These are phyloP conservation scores for Corinectria fuckeliana DNA, from an alignment of 2,329 filamentous ascomycete species.

Conservation along the genomic window DNA sequence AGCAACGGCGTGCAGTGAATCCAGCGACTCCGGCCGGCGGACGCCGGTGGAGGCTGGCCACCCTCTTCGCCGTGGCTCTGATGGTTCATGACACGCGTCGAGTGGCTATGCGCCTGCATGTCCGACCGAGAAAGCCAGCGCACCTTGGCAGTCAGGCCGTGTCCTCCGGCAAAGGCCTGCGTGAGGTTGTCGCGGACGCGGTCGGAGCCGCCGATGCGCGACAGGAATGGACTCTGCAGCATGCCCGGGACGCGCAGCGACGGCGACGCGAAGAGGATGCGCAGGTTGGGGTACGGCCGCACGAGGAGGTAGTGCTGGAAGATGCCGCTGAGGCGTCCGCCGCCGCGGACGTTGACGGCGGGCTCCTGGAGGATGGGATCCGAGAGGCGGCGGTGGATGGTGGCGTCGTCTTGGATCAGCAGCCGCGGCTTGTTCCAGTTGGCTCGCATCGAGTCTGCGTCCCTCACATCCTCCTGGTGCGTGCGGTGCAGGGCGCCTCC, in stretches of 20 bases:
- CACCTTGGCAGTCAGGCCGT: constrained; percentile 77
- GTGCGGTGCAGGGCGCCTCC: constrained; percentile 67
- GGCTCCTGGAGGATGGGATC: constrained; percentile 31
- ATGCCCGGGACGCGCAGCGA: constrained; percentile 72
- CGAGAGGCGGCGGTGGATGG: constrained; percentile 26
- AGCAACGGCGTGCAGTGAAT: constrained; percentile 79
- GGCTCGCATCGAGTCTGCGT: constrained; percentile 47
- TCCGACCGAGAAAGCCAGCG: constrained; percentile 61
- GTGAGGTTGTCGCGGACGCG: constrained; percentile 56
- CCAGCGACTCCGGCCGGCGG: constrained; percentile 68
- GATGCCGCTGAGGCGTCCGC: constrained; percentile 39
- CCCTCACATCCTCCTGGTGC: constrained; percentile 41
- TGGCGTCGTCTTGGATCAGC: constrained; percentile 47
- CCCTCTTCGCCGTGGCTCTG: constrained; percentile 46
- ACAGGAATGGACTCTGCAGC: constrained; percentile 65
- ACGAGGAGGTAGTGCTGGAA: constrained; percentile 69
- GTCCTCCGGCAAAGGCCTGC: constrained; percentile 69
- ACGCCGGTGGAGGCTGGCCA: constrained; percentile 18
- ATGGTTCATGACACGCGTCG: constrained; percentile 18
- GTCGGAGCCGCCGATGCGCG: constrained; percentile 57
- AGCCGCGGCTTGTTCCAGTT: constrained; percentile 51
- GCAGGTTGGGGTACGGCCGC: constrained; percentile 68
- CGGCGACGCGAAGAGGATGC: constrained; percentile 73
- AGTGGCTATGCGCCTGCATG: constrained; percentile 10
- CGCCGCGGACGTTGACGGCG: constrained; percentile 7